phyloP scores from a whole-genome alignment of 1,139 yeast species.

The Pichia terricola region DNA sequence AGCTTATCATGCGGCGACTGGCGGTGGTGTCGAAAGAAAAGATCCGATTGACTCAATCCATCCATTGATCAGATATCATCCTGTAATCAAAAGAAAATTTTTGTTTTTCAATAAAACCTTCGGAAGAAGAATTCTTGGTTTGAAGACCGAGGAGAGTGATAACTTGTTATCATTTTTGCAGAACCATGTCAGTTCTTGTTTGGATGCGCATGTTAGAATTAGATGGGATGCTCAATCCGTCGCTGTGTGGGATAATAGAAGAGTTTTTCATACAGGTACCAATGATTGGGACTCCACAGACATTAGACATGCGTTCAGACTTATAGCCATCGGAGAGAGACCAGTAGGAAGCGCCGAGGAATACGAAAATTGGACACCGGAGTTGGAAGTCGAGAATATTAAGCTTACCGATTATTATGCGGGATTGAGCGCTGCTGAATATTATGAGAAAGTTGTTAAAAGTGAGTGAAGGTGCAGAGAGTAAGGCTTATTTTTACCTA shows the following conservation, averaged over 20 bases:
- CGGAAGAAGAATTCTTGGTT: conserved; percentile 51
- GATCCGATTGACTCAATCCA: conserved; percentile 54
- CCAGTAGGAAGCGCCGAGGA: no score
- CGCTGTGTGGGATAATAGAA: conserved; percentile 64
- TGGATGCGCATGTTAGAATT: conserved; percentile 49
- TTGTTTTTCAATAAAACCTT: conserved; percentile 54
- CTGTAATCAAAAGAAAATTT: conserved; percentile 54
- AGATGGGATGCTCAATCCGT: conserved; percentile 49
- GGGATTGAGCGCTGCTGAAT: no score
- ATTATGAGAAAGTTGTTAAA: no score
- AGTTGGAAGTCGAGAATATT: no score
- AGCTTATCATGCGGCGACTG: conserved; percentile 42
- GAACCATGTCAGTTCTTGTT: conserved; percentile 39
- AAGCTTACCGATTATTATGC: no score
- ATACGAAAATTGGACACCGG: no score
- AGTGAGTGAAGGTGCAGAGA: no score
- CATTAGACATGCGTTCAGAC: no score
- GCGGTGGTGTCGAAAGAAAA: conserved; percentile 51
- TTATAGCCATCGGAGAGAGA: no score
- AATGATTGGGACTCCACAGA: no score
- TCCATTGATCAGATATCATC: conserved; percentile 62
- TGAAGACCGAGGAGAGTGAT: conserved; percentile 56
- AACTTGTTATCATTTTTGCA: conserved; percentile 44
- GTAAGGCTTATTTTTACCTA: no score
- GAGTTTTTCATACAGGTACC: no score